Evolutionary conservation across 495 filamentous ascomycete genomes (phyloP).

Genomic region (Daldinia bambusicola): DNA sequence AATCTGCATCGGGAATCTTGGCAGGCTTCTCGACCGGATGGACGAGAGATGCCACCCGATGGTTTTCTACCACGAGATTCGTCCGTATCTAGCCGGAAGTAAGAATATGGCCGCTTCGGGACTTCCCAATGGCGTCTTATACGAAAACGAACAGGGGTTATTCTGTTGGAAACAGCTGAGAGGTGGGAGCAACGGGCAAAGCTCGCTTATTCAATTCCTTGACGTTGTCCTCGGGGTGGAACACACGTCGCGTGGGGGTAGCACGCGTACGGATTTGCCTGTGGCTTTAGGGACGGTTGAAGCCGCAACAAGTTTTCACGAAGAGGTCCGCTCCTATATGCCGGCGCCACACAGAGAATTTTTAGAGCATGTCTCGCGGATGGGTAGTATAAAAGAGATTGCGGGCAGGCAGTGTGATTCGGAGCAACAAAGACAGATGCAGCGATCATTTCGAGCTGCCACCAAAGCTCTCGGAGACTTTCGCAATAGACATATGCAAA

Average conservation of each 20-base stretch:
- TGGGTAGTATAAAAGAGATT: constrained; percentile 77
- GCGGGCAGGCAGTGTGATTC: constrained; percentile 62
- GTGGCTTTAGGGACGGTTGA: too few species aligned
- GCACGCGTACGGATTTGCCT: too few species aligned
- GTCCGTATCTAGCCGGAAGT: constrained; percentile 91
- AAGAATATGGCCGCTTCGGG: constrained; percentile 96
- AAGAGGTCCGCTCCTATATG: constrained; percentile 94
- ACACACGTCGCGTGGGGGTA: constrained; percentile 80
- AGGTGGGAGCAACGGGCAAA: constrained; percentile 95
- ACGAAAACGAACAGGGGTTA: constrained; percentile 75
- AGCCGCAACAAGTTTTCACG: constrained; percentile 88
- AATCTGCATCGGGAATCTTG: constrained; percentile 76
- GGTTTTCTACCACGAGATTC: constrained; percentile 91
- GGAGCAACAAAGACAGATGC: constrained; percentile 66
- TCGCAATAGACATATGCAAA: constrained; percentile 88
- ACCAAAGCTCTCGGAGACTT: constrained; percentile 82
- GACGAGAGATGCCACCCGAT: constrained; percentile 92
- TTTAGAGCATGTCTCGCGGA: constrained; percentile 74
- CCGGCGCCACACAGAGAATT: constrained; percentile 85
- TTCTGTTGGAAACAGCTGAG: constrained; percentile 78
- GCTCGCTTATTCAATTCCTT: constrained; percentile 92
- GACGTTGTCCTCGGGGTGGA: constrained; percentile 88
- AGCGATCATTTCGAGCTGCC: constrained; percentile 79
- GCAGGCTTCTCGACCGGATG: constrained; percentile 76
- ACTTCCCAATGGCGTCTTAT: constrained; percentile 84